Conservation (phyloP, 164 flowering plant genomes). For the Sedum album region DNA sequence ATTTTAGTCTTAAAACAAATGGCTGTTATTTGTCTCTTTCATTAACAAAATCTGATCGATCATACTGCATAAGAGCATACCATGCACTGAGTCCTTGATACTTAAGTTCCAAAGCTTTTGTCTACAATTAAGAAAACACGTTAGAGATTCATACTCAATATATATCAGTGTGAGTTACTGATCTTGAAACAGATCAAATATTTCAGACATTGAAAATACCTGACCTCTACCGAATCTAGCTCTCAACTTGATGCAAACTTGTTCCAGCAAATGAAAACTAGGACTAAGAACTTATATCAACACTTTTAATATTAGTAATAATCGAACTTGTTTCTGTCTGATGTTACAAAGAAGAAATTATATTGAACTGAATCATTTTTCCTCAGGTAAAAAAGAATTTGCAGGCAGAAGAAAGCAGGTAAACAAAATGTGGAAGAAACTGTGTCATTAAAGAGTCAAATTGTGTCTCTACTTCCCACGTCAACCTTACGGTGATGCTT, state of each 20-base stretch:
- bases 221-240: too few species aligned
- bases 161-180: too few species aligned
- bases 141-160: too few species aligned
- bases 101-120: too few species aligned
- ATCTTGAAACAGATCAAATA: too few species aligned
- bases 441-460: constrained; percentile 10
- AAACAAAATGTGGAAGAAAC: constrained; percentile 12
- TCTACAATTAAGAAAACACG: too few species aligned
- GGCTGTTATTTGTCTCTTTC: too few species aligned
- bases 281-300: not conserved
- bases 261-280: not conserved
- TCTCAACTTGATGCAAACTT: too few species aligned
- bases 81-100: too few species aligned
- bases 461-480: constrained; percentile 32
- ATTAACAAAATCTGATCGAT: too few species aligned
- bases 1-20: not conserved
- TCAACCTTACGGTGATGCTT: constrained; percentile 58
- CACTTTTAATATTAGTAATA: not conserved
- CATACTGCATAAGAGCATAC: too few species aligned
- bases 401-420: constrained; percentile 5
- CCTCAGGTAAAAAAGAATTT: not conserved
- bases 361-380: not conserved
- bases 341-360: not conserved
- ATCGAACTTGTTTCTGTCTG: not conserved
- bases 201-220: not conserved